Percentiles rank a stretch among this genome's conserved stretches.
phyloP scores from a whole-genome alignment of 78 protist genomes.

The slime mould (Dictyostelium discoideum) region dicty_2.7 NC_007088.5:3069501-3070000 shows the following conservation, averaged over 20 bases:
- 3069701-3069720: neutral
- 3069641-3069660: neutral
- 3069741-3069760: neutral
- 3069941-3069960: constrained; percentile 24
- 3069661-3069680: neutral
- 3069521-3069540: too few relatives aligned
- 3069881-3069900: neutral
- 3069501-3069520: too few relatives aligned
- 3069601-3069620: neutral
- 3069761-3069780: neutral
- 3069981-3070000: neutral
- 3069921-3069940: constrained; percentile 17
- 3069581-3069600: neutral
- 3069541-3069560: neutral
- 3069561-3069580: neutral
- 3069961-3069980: constrained; percentile 33
- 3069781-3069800: constrained; percentile 21
- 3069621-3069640: neutral
- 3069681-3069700: neutral
- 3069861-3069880: constrained; percentile 67
- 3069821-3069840: neutral
- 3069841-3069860: neutral
- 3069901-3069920: constrained; percentile 58
- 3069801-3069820: constrained; percentile 1
- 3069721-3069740: neutral